Evolutionary conservation across 306 rosid species (phyloP), one percentile per base, ranked within the genome.

Genomic region (Aeschynomene evenia): DNA sequence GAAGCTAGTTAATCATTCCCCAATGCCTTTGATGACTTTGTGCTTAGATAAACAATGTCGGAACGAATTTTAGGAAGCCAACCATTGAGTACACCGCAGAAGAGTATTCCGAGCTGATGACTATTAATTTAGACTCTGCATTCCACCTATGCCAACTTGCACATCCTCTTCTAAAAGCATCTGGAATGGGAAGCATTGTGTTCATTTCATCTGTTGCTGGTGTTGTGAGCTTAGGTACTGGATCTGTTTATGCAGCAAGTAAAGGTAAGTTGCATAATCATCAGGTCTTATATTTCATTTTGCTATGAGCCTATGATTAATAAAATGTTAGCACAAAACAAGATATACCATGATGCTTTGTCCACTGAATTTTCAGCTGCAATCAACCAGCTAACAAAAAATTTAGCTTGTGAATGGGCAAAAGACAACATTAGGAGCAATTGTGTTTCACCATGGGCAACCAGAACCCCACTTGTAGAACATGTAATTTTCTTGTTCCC

Each of bases 341-440:
- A 18, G 36, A 62, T 9, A 39, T 13, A 6, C 2, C 36, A 18
- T 39, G 22, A 37, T 58, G 18, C 26, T 46, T 65, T 28, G 64
- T 65, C 2, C 9, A 36, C 18, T 75, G 66, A 39, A 58, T 78
- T 80, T 54, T 54, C 92, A 94, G 98, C 91, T 83, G 97, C 97
- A 63, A 82, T 90, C 21, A 88, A 94, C 84, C 98, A 94, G 81
- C 88, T 94, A 33, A 81, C 89, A 4, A 88, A 84, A 68, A 77
- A 68, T 77, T 72, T 94, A 75, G 95, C 95, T 77, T 94, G 97
- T 65, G 96, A 94, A 79, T 94, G 96, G 97, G 96, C 97, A 10
- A 81, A 86, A 74, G 96, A 90, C 78, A 87, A 81, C 73, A 90
- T 94, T 82, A 84, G 98, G 81, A 76, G 79, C 85, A 94, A 94